phyloP scores from a whole-genome alignment of 352 stramenopile genomes.

The Elongisporangium senticosum region DNA sequence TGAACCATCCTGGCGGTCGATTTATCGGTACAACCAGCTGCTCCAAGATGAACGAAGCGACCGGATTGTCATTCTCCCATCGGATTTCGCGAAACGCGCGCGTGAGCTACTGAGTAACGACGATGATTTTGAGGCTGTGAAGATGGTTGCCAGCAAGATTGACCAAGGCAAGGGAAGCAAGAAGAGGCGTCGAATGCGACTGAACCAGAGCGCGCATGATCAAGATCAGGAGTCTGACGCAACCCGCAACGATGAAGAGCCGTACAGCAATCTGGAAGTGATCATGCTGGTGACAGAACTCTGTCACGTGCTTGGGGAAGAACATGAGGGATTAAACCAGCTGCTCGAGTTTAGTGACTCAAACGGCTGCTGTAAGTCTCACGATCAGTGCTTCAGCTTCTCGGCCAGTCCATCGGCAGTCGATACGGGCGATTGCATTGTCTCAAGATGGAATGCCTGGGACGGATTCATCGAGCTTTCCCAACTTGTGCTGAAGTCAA shows the following conservation, averaged over 20 bases:
- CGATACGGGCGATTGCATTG: constrained; percentile 2
- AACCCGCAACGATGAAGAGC: not conserved
- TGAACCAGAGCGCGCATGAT: not conserved
- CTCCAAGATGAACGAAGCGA: not conserved
- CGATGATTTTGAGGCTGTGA: constrained; percentile 16
- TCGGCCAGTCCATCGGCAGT: too few species aligned
- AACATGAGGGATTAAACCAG: constrained; percentile 16
- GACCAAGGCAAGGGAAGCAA: not conserved
- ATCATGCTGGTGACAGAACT: constrained; percentile 20
- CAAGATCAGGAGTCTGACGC: not conserved
- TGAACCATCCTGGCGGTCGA: constrained; percentile 5
- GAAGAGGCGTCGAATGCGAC: not conserved
- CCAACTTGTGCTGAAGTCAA: not conserved
- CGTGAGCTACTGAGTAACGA: constrained; percentile 8
- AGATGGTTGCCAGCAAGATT: constrained; percentile 12
- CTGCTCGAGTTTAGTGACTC: constrained; percentile 11
- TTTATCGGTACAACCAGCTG: constrained; percentile 20
- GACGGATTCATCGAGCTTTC: constrained; percentile 15
- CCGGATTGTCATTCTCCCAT: constrained; percentile 1
- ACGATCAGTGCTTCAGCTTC: constrained; percentile 12
- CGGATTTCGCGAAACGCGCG: constrained; percentile 7
- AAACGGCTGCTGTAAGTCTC: not conserved
- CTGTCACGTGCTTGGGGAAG: constrained; percentile 21
- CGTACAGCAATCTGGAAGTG: constrained; percentile 11
- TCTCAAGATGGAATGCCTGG: constrained; percentile 20